Evolutionary conservation across 805 yeast genomes (phyloP), one percentile per base, ranked within the genome.

Genomic region (Kazachstania psychrophila): DNA sequence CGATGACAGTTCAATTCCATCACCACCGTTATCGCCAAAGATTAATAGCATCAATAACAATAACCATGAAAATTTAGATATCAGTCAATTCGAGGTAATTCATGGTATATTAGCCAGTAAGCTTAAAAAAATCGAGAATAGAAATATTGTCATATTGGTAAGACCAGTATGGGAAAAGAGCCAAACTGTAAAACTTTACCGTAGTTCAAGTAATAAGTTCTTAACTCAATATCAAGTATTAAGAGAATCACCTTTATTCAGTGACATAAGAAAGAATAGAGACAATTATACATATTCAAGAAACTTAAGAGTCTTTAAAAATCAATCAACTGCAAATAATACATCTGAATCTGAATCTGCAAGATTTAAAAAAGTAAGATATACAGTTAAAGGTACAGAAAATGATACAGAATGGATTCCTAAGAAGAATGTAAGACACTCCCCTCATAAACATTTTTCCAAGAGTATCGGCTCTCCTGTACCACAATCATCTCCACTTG

Each of bases 21-120:
- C 62, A 12, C 62, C 62, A 9, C 62, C 62, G 4, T 40, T 56
- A 29, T 57, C 62, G 4, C 62, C 62, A 23, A 51, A 47, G 30
- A 9, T 39, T 11, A 28, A 23, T n/a, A 25, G 29, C 17, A 8
- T 18, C 7, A 15, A 17, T 14, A 13, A 19, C 7, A 17, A 11
- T 26, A 5, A 25, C 8, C 3, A 20, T 29, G 9, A 5, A 14
- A 26, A n/a, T n/a, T 13, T 14, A 5, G n/a, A 24, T 24, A 12
- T 6, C n/a, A 24, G 5, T 24, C 27, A 5, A 24, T 24, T 24
- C 7, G 27, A 12, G n/a, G n/a, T 13, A 5, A 11, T 11, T 12
- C 5, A 13, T 11, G 27, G n/a, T n/a, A n/a, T n/a, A n/a, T n/a
- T n/a, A n/a, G n/a, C n/a, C n/a, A n/a, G n/a, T n/a, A n/a, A n/a